Conservation (phyloP, 768 basidiomycete genomes). For the Amanita exitialis region DNA sequence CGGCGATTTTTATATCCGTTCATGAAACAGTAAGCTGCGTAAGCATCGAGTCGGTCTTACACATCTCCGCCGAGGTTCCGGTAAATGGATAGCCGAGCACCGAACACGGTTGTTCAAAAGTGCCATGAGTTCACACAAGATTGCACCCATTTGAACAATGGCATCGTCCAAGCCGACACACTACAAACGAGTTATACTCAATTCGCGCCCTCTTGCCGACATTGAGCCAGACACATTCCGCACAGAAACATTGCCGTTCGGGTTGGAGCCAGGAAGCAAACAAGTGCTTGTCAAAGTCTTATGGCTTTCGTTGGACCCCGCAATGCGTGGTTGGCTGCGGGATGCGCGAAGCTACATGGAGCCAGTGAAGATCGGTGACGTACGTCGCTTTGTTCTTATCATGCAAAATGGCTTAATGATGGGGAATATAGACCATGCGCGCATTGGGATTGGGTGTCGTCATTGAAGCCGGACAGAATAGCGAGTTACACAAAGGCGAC, state of each 20-base stretch:
- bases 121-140: not conserved
- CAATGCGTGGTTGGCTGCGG: conserved; percentile 78
- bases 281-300: conserved; percentile 70
- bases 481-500: conserved; percentile 54
- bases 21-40: no score
- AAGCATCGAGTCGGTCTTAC: no score
- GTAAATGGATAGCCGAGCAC: not conserved
- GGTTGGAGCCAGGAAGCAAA: conserved; percentile 37
- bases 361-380: conserved; percentile 63
- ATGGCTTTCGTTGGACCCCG: conserved; percentile 79
- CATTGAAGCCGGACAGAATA: conserved; percentile 43
- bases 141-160: not conserved
- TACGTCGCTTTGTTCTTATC: conserved; percentile 8
- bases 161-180: conserved; percentile 10
- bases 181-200: conserved; percentile 67
- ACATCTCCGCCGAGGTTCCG: no score
- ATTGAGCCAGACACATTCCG: conserved; percentile 72
- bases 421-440: conserved; percentile 53
- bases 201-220: conserved; percentile 58
- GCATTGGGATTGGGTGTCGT: conserved; percentile 60
- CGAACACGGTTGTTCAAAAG: not conserved
- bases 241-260: conserved; percentile 39
- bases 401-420: not conserved
- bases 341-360: conserved; percentile 63
- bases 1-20: no score